Percentiles rank a stretch among this genome's conserved stretches.
Evolutionary conservation across 1,139 yeast genomes (phyloP).

Genomic region (Magnusiomyces starmeri): DNA sequence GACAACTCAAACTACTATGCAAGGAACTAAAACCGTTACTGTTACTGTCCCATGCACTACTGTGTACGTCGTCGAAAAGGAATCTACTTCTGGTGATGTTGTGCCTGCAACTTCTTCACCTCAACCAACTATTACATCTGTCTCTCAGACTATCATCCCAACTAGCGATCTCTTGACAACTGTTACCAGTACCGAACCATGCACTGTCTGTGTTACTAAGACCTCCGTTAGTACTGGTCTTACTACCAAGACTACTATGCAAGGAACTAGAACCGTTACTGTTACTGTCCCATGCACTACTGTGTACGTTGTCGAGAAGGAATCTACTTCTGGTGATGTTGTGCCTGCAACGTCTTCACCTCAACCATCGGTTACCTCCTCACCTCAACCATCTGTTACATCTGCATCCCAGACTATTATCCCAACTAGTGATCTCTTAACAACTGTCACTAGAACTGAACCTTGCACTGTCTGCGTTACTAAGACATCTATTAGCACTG

Average conservation of each 20-base stretch:
- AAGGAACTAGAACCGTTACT: not conserved
- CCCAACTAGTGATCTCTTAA: no score
- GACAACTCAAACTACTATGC: not conserved
- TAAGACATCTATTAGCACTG: not conserved
- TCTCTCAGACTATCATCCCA: not conserved
- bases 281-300: conserved; percentile 4
- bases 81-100: not conserved
- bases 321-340: not conserved
- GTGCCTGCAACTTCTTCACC: not conserved
- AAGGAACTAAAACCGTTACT: not conserved
- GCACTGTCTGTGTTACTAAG: not conserved
- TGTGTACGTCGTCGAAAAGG: not conserved
- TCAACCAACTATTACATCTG: not conserved
- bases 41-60: conserved; percentile 2
- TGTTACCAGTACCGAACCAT: not conserved
- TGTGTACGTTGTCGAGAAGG: not conserved
- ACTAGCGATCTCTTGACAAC: not conserved
- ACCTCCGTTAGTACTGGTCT: not conserved
- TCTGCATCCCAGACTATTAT: not conserved
- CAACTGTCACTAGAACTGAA: not conserved
- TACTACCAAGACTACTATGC: conserved; percentile 2
- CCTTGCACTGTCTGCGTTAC: not conserved
- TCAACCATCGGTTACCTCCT: no score
- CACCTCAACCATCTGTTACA: not conserved
- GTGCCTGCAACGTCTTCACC: not conserved